These are phyloP conservation scores for Saccharum hybrid DNA, from an alignment of 202 grass and related monocot species.

Conservation along the genomic window DNA sequence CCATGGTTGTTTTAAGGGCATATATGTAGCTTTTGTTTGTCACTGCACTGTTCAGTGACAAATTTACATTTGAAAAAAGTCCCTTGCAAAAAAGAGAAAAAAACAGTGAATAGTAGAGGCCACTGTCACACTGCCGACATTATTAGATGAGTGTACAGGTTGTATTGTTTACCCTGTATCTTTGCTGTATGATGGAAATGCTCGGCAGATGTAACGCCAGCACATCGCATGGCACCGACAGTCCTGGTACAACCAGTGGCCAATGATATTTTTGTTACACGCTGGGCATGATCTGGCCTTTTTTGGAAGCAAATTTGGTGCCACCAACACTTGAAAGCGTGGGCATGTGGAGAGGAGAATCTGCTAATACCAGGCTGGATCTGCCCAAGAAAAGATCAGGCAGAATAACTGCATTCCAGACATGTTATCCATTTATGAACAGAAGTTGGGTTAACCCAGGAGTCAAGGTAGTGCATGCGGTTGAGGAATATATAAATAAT, in stretches of 20 bases:
- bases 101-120: not conserved
- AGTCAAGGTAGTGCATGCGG: too few species aligned
- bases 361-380: slow-evolving; percentile 43
- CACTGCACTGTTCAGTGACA: not conserved
- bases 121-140: not conserved
- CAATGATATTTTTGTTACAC: not conserved
- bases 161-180: slow-evolving; percentile 28
- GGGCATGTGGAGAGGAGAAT: slow-evolving; percentile 41
- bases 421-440: too few species aligned
- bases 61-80: slow-evolving; percentile 3
- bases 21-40: slow-evolving; percentile 25
- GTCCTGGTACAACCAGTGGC: slow-evolving; percentile 20
- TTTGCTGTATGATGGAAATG: slow-evolving; percentile 39
- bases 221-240: slow-evolving; percentile 45
- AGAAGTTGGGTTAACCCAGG: too few species aligned
- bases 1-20: slow-evolving; percentile 18
- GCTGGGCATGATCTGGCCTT: slow-evolving; percentile 48
- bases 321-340: slow-evolving; percentile 8
- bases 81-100: not conserved
- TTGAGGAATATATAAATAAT: too few species aligned
- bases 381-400: slow-evolving; percentile 10
- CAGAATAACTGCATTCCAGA: not conserved
- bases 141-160: slow-evolving; percentile 19
- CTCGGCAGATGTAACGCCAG: slow-evolving; percentile 19
- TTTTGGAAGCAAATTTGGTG: slow-evolving; percentile 32